Conservation (phyloP, 805 yeast genomes). For the Candida caryicola region DNA sequence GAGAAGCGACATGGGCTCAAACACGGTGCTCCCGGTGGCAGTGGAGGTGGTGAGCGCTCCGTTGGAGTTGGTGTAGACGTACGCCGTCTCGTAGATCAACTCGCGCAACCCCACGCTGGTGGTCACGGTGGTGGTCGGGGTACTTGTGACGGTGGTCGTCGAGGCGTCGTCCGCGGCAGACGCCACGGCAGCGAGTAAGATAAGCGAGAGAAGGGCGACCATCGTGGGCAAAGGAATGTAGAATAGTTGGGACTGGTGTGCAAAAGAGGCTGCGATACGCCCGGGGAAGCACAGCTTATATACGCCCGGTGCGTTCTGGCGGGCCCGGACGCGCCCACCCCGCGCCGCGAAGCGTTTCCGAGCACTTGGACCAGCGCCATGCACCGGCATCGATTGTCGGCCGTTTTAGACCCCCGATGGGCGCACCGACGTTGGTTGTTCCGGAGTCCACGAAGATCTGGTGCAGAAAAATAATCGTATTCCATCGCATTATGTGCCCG, state of each 20-base stretch:
- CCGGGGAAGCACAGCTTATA: no score
- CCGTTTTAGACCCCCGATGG: no score
- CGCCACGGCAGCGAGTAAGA: slow-evolving; percentile 1
- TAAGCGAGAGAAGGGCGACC: neutral
- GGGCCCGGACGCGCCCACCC: no score
- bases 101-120: slow-evolving; percentile 27
- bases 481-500: neutral
- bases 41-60: slow-evolving; percentile 31
- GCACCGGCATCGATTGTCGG: no score
- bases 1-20: slow-evolving; percentile 1
- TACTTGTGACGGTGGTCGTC: slow-evolving; percentile 25
- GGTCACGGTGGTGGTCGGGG: slow-evolving; percentile 27
- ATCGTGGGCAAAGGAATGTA: neutral
- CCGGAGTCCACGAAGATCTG: no score
- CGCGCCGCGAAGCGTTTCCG: no score
- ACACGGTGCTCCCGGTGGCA: slow-evolving; percentile 16
- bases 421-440: no score
- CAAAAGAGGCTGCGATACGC: no score
- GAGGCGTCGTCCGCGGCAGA: slow-evolving; percentile 17
- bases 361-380: no score
- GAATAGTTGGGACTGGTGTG: no score
- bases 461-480: neutral
- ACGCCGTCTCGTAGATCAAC: slow-evolving; percentile 25
- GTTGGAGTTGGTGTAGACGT: slow-evolving; percentile 27
- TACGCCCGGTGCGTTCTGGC: no score